Evolutionary conservation across 192 early-diverging fungal species (phyloP).

Genomic region (Entophlyctis helioformis): DNA sequence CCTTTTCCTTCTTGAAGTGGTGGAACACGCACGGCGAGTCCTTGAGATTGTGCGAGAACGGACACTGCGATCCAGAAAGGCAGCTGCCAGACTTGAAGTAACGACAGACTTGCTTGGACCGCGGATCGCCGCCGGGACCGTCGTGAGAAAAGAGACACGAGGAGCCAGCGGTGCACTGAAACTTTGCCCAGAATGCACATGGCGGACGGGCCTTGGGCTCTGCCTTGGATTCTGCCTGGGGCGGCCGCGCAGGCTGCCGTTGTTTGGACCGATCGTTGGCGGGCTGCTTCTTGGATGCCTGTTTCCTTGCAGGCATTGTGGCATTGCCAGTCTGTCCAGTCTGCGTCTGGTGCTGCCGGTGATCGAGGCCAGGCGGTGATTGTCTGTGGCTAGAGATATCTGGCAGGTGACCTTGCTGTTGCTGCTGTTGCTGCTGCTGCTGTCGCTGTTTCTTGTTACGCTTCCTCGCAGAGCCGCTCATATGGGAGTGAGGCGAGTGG

Average conservation of each 20-base stretch:
- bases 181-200: slow-evolving; percentile 6
- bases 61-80: slow-evolving; percentile 5
- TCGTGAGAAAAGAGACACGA: slow-evolving; percentile 12
- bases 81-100: slow-evolving; percentile 15
- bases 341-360: not conserved
- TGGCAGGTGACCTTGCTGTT: not conserved
- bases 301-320: not conserved
- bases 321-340: not conserved
- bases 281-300: not conserved
- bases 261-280: not conserved
- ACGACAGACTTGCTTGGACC: slow-evolving; percentile 4
- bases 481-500: not conserved
- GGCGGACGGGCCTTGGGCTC: slow-evolving; percentile 4
- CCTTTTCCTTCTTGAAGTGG: slow-evolving; percentile 10
- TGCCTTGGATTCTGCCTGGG: not conserved
- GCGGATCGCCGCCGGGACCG: slow-evolving; percentile 6
- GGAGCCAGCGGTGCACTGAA: slow-evolving; percentile 2
- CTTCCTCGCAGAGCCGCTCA: not conserved
- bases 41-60: slow-evolving; percentile 14
- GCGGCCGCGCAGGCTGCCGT: not conserved
- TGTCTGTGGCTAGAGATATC: not conserved
- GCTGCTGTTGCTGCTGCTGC: not conserved
- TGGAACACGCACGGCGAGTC: slow-evolving; percentile 11
- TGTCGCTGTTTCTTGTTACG: not conserved
- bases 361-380: not conserved